A percentile compares a stretch with the other conserved stretches of the same genome.
Evolutionary conservation across 257 asterid genomes (phyloP).

Genomic region (Dorcoceras hygrometricum): DNA sequence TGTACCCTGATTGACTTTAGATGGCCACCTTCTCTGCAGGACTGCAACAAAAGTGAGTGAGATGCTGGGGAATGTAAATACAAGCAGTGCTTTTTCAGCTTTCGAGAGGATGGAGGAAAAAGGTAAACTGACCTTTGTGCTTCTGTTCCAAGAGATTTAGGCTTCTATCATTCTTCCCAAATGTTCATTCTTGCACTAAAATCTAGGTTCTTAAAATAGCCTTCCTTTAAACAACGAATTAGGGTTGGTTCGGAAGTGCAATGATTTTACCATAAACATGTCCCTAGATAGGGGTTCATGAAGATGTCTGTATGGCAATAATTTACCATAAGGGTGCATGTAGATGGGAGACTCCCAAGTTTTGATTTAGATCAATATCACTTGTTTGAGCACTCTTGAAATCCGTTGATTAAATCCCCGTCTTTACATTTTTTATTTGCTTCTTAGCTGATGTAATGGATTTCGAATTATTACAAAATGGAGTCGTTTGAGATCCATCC

Average conservation of each 20-base stretch:
- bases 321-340: too few species aligned
- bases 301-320: not conserved
- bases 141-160: slow-evolving; percentile 4
- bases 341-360: too few species aligned
- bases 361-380: not conserved
- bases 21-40: slow-evolving; percentile 42
- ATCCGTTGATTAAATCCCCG: not conserved
- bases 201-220: not conserved
- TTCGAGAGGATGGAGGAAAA: slow-evolving; percentile 99
- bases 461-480: too few species aligned
- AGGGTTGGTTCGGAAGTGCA: not conserved
- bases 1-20: slow-evolving; percentile 22
- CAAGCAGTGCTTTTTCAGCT: slow-evolving; percentile 96
- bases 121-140: slow-evolving; percentile 42
- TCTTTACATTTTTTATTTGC: not conserved
- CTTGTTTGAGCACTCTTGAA: not conserved
- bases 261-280: slow-evolving; percentile 9
- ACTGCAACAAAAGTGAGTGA: slow-evolving; percentile 93
- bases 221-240: not conserved
- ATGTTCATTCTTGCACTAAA: not conserved
- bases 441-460: too few species aligned
- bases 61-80: slow-evolving; percentile 94
- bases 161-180: not conserved
- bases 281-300: not conserved
- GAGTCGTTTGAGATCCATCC: too few species aligned